These are phyloP conservation scores for Podila horticola DNA, from an alignment of 192 early-diverging fungal species.

Conservation along the genomic window DNA sequence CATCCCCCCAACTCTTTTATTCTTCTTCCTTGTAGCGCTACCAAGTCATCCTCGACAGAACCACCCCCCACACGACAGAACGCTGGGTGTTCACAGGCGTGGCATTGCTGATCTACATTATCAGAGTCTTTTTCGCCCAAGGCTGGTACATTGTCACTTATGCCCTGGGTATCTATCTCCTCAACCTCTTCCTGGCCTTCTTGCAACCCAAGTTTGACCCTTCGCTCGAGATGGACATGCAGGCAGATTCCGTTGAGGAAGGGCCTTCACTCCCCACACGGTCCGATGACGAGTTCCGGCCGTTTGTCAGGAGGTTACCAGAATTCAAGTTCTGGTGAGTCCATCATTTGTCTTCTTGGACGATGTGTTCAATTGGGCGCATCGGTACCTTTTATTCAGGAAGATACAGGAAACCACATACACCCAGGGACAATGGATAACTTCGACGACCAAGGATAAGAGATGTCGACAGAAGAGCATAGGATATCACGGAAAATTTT, in stretches of 20 bases:
- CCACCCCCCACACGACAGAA: slow-evolving; percentile 76
- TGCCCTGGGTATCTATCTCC: slow-evolving; percentile 91
- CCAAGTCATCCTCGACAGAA: slow-evolving; percentile 84
- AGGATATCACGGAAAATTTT: too few relatives aligned
- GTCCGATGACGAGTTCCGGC: slow-evolving; percentile 94
- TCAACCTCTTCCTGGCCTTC: slow-evolving; percentile 96
- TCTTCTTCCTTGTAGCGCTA: slow-evolving; percentile 64
- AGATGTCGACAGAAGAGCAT: too few relatives aligned
- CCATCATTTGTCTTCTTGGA: neutral
- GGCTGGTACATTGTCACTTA: slow-evolving; percentile 99
- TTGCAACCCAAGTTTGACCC: slow-evolving; percentile 97
- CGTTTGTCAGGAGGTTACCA: slow-evolving; percentile 95
- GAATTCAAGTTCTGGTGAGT: slow-evolving; percentile 99
- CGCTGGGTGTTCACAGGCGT: slow-evolving; percentile 81
- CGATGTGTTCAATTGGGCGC: neutral
- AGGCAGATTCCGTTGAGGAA: slow-evolving; percentile 71
- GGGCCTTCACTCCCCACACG: slow-evolving; percentile 79
- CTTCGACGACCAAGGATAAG: too few relatives aligned
- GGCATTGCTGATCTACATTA: slow-evolving; percentile 72
- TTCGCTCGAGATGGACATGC: slow-evolving; percentile 76
- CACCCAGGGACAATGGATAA: too few relatives aligned
- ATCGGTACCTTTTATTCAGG: neutral
- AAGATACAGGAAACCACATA: neutral
- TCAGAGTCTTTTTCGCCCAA: slow-evolving; percentile 83
- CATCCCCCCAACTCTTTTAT: neutral